phyloP scores from a whole-genome alignment of 805 yeast genomes.

The Sugiyamaella boreocaroliniensis region DNA sequence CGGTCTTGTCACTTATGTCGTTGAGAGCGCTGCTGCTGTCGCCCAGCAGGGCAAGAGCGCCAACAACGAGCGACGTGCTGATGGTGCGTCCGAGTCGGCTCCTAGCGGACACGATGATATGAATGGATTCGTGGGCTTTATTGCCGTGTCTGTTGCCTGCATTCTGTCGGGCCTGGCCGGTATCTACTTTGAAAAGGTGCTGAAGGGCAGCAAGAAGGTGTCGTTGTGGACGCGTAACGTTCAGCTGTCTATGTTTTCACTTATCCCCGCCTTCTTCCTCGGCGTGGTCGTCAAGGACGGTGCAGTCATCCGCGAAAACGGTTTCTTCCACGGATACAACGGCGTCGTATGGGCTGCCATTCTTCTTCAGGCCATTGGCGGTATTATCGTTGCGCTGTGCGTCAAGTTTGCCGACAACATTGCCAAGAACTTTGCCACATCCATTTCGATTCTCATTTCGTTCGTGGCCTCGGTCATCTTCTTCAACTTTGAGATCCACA shows the following conservation, averaged over 20 bases:
- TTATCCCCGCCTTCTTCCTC: constrained; percentile 35
- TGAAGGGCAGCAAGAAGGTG: constrained; percentile 33
- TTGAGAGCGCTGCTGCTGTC: constrained; percentile 8
- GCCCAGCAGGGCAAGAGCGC: neutral
- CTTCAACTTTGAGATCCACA: constrained; percentile 32
- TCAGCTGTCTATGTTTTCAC: constrained; percentile 35
- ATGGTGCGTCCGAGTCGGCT: neutral
- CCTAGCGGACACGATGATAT: constrained; percentile 18
- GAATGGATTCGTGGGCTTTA: constrained; percentile 29
- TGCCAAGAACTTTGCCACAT: constrained; percentile 38
- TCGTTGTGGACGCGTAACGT: constrained; percentile 37
- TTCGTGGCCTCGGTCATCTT: constrained; percentile 33
- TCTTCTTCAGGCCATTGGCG: constrained; percentile 36
- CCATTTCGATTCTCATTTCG: constrained; percentile 34
- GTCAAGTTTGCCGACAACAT: constrained; percentile 40
- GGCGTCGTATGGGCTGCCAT: constrained; percentile 34
- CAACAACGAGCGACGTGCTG: neutral
- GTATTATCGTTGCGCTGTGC: constrained; percentile 37
- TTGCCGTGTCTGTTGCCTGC: constrained; percentile 35
- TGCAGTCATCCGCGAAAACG: constrained; percentile 27
- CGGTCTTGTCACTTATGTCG: constrained; percentile 11
- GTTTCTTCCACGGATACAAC: constrained; percentile 37
- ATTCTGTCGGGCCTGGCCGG: constrained; percentile 37
- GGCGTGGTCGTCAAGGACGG: constrained; percentile 35
- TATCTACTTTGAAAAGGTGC: constrained; percentile 38